Evolutionary conservation across 257 asterid genomes (phyloP).

Genomic region (Misopates orontium): DNA sequence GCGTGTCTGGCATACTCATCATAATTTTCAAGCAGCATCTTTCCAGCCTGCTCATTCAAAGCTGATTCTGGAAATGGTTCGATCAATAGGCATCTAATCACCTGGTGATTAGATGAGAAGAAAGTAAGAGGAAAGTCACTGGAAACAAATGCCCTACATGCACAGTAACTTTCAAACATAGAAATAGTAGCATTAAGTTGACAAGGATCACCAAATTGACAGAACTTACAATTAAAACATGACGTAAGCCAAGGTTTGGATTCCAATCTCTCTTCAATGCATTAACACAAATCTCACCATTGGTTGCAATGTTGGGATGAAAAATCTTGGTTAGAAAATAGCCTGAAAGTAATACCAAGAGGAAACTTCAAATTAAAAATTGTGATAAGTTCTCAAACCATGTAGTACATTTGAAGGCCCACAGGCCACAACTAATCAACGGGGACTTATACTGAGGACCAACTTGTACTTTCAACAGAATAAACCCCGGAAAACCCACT

Average conservation of each 20-base stretch:
- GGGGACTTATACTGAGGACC: not conserved
- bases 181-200: too few species aligned
- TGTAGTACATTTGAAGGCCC: not conserved
- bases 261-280: slow-evolving; percentile 96
- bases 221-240: slow-evolving; percentile 73
- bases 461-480: not conserved
- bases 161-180: not conserved
- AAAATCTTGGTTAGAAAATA: slow-evolving; percentile 89
- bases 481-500: not conserved
- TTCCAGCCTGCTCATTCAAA: slow-evolving; percentile 93
- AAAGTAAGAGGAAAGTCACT: slow-evolving; percentile 1
- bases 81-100: slow-evolving; percentile 87
- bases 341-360: slow-evolving; percentile 45
- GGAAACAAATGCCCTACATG: slow-evolving; percentile 4
- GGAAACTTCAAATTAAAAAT: slow-evolving; percentile 7
- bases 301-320: slow-evolving; percentile 85
- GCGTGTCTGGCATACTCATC: slow-evolving; percentile 92
- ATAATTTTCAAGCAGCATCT: slow-evolving; percentile 87
- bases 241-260: slow-evolving; percentile 88
- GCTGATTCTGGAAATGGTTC: slow-evolving; percentile 99
- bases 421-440: slow-evolving; percentile 14
- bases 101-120: slow-evolving; percentile 42
- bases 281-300: slow-evolving; percentile 95
- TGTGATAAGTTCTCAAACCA: not conserved
- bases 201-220: not conserved